Evolutionary conservation across 768 basidiomycete species (phyloP), one percentile per base, ranked within the genome.

Genomic region (Termitomyces sp.): DNA sequence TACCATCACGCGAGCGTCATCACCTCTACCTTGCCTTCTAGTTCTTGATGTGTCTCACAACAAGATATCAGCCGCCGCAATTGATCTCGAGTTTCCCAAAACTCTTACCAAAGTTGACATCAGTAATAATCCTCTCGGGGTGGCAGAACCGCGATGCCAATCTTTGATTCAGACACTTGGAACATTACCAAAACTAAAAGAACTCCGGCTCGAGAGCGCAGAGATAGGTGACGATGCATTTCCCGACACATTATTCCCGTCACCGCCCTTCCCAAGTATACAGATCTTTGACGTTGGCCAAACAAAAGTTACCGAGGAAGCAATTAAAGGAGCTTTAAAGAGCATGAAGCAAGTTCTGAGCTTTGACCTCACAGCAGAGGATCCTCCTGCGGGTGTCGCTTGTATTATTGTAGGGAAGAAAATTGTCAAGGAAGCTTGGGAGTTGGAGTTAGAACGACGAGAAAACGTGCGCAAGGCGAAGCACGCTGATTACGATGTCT

Each of bases 391-490:
- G 41, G 86, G 85, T 18, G 74, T 80, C 0, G 66, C 82, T 3
- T 78, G 79, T 50, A 74, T 93, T 20, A 74, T 85, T 18, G 77
- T 91, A 2, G 92, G 91, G 16, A 91, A 90, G 73, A 79, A 78
- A 63, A 74, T 90, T 28, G 66, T 88, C 58, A 85, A 84, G 67
- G 91, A 93, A 70, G 71, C 81, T 35, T 93, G 91, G 91, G 92
- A 93, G 68, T 62, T 93, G 13, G 90, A 90, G 67, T 75, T 84
- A 18, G 91, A 93, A 66, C 73, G 77, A 51, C 77, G 80, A 49
- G 65, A 75, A 4, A 82, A 78, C 57, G 69, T 69, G n/a, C 77
- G 77, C 38, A 70, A 63, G 47, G 73, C 69, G 32, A 74, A 71
- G 51, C 70, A 73, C 54, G 56, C 63, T 55, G 69, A 69, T 65